phyloP scores from a whole-genome alignment of 345 rosid genomes.

The Gossypium raimondii region DNA sequence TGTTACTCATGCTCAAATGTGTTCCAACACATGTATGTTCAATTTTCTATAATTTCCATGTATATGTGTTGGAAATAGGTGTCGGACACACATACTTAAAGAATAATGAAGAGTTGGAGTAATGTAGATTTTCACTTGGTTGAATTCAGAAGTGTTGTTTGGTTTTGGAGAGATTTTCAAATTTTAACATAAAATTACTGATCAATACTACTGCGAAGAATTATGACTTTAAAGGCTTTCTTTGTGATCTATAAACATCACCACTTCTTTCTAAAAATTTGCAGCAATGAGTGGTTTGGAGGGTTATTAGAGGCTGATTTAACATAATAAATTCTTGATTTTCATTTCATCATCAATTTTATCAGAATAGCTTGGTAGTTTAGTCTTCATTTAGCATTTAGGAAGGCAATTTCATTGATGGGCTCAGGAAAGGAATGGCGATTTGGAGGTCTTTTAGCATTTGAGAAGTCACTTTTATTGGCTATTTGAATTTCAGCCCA shows the following conservation, averaged over 20 bases:
- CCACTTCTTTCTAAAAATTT: not conserved
- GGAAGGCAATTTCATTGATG: not conserved
- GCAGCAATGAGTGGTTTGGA: not conserved
- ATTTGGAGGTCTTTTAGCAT: not conserved
- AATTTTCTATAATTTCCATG: too few relatives aligned
- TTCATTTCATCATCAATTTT: not conserved
- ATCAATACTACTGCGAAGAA: not conserved
- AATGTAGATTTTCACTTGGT: not conserved
- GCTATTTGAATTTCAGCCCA: not conserved
- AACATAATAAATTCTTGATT: not conserved
- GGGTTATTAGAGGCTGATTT: not conserved
- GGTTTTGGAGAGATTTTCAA: not conserved
- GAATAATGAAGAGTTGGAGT: too few relatives aligned
- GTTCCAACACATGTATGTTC: too few relatives aligned
- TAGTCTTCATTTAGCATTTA: not conserved
- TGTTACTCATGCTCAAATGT: too few relatives aligned
- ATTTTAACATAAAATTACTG: not conserved
- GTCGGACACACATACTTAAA: too few relatives aligned
- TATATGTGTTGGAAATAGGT: too few relatives aligned
- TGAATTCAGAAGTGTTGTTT: not conserved
- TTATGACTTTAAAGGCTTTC: not conserved
- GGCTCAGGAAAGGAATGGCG: not conserved
- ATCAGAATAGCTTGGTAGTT: not conserved
- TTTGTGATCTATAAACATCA: not conserved
- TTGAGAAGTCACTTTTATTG: not conserved